Base-by-base conservation (phyloP, 2,329 filamentous ascomycete species). In the Neonectria faginata region DNA sequence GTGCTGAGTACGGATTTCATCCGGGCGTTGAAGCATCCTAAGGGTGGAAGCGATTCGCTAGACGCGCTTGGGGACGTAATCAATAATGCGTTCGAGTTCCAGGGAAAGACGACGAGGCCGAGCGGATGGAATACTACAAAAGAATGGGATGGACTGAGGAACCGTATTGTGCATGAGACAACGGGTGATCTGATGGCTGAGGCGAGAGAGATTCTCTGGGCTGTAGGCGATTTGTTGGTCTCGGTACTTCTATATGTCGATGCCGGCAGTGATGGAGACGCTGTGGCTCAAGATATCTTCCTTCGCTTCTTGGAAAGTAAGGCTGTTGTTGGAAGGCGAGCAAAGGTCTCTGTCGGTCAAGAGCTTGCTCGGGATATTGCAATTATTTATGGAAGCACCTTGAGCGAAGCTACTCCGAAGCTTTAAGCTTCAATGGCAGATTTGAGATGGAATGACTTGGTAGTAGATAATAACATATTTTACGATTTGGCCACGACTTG, bases 1-100 rank as follows among this genome's bases (percentile, higher is more conserved):
- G 89, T 93, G 6, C 81, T 93, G 60, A 87, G 87, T 5, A 82
- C 80, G 1, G 85, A 86, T 64, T 79, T 84, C 16, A 65, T 85
- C 14, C 75, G 83, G 20, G 82, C 83, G 0, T 62, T 87, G 45
- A 85, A 84, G 65, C 82, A 86, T 36, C 75, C 81, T 0, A 75
- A 75, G 25, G 74, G 65, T 1, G 83, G 79, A 4, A 70, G 60
- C 11, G 77, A 75, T 10, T 78, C 76, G 36, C 64, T 84, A 3
- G 74, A 79, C n/a, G 83, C 82, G 1, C 70, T 87, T 20, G 81
- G 81, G 18, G 75, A 75, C 47, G 74, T 86, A 47, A 71, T 85
- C 9, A 63, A 39, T 5, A 70, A 65, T 14, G 70, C 73, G 0
- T 67, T 50, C 11, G 64, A 27, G 0, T 73, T 78, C 48, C 65